Evolutionary conservation across 2,329 filamentous ascomycete species (phyloP).

Genomic region (Arthrinium phaeospermum): DNA sequence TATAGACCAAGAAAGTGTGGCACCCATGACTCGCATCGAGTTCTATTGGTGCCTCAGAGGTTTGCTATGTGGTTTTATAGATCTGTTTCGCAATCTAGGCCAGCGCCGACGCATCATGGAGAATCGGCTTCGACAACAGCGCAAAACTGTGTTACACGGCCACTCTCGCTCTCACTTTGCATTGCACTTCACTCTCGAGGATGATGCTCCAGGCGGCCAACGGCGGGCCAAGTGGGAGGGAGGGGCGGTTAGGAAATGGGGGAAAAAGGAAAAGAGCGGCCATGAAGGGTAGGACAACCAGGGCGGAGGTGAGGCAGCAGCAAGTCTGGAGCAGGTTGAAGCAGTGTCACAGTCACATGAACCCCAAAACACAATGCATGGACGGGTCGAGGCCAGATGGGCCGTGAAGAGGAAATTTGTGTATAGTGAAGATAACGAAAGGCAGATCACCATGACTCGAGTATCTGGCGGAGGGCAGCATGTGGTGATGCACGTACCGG

Average conservation of each 20-base stretch:
- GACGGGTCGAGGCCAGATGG: constrained; percentile 7
- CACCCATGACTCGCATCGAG: constrained; percentile 32
- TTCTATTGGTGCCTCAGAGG: constrained; percentile 11
- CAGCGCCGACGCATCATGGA: background rate
- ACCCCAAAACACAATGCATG: constrained; percentile 1
- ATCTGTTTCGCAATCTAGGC: background rate
- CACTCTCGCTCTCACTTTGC: background rate
- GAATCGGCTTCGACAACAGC: background rate
- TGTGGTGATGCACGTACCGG: constrained; percentile 5
- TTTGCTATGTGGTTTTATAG: constrained; percentile 13
- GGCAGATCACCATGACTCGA: background rate
- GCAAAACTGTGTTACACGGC: background rate
- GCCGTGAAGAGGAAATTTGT: background rate
- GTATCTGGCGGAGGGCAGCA: background rate
- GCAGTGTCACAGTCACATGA: constrained; percentile 13
- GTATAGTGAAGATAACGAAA: constrained; percentile 4
- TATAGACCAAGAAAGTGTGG: constrained; percentile 22
- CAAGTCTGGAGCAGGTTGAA: constrained; percentile 15
- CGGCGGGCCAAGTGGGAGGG: background rate
- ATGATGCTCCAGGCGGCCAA: background rate
- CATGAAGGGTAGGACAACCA: constrained; percentile 12
- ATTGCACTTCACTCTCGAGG: constrained; percentile 16
- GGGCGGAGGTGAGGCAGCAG: constrained; percentile 13
- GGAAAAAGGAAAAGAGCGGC: background rate
- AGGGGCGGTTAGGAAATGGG: background rate